Percentiles rank a stretch among this genome's conserved stretches.
These are phyloP conservation scores for Picea abies DNA, from an alignment of 83 land plant genomes.

Conservation along the genomic window DNA sequence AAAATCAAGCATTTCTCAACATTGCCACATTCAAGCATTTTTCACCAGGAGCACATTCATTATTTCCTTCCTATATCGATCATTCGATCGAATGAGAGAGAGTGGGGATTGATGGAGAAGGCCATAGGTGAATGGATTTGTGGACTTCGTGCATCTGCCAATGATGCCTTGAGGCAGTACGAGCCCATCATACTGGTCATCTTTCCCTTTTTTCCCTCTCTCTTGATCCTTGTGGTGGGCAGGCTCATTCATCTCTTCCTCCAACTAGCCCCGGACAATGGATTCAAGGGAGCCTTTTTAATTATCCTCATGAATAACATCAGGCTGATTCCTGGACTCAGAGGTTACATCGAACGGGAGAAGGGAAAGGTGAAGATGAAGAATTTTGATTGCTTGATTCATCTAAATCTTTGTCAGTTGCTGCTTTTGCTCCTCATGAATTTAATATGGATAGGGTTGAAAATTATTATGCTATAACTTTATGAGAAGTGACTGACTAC, in stretches of 20 bases:
- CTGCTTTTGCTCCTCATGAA: no score
- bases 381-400: not conserved
- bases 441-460: no score
- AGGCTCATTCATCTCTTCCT: not conserved
- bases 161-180: not conserved
- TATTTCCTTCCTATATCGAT: not conserved
- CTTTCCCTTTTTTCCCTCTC: not conserved
- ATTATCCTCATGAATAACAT: not conserved
- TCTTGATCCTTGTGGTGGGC: not conserved
- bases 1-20: not conserved
- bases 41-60: not conserved
- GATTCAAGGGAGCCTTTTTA: not conserved
- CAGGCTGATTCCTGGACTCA: not conserved
- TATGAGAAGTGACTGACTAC: not conserved
- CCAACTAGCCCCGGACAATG: not conserved
- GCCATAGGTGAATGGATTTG: not conserved
- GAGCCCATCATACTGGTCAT: not conserved
- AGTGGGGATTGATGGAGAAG: no score
- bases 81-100: no score
- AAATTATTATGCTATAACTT: not conserved
- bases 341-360: conserved; percentile 6
- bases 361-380: not conserved
- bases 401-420: no score
- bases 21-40: not conserved
- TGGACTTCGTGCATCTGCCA: not conserved